Evolutionary conservation across 805 yeast species (phyloP).

Genomic region (Yamadazyma scolyti): DNA sequence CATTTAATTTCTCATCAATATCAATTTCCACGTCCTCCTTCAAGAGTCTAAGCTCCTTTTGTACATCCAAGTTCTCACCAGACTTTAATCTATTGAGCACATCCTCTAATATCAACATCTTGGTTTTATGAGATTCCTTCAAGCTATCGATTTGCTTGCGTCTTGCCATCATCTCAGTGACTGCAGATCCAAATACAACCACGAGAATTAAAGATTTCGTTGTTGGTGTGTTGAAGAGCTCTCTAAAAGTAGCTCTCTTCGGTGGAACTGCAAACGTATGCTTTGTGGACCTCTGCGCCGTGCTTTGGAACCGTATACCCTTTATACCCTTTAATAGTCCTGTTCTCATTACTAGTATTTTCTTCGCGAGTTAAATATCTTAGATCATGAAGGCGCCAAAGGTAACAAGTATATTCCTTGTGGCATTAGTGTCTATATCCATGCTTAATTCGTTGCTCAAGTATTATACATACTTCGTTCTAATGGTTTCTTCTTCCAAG

Average conservation of each 20-base stretch:
- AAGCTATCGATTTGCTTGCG: conserved; percentile 42
- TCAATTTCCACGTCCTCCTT: conserved; percentile 36
- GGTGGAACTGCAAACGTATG: background rate
- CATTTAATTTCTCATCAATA: conserved; percentile 35
- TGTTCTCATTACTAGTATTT: background rate
- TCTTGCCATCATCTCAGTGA: conserved; percentile 44
- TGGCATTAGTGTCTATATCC: conserved; percentile 27
- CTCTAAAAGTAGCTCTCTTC: conserved; percentile 20
- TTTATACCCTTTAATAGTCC: background rate
- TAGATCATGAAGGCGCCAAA: conserved; percentile 28
- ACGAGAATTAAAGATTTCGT: conserved; percentile 36
- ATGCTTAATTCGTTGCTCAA: conserved; percentile 30
- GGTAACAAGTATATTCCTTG: conserved; percentile 30
- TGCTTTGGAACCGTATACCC: conserved; percentile 3
- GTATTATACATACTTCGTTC: conserved; percentile 35
- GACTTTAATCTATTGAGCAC: conserved; percentile 23
- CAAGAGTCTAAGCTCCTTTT: conserved; percentile 33
- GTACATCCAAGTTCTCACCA: conserved; percentile 40
- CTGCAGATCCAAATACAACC: conserved; percentile 41
- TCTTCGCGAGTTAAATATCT: background rate
- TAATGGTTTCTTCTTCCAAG: conserved; percentile 28
- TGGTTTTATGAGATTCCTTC: conserved; percentile 34
- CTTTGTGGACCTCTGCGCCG: conserved; percentile 3
- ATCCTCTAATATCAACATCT: conserved; percentile 30
- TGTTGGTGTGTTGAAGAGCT: conserved; percentile 29